These are phyloP conservation scores for Saccharomycopsis vini DNA, from an alignment of 805 yeast genomes.

Conservation along the genomic window DNA sequence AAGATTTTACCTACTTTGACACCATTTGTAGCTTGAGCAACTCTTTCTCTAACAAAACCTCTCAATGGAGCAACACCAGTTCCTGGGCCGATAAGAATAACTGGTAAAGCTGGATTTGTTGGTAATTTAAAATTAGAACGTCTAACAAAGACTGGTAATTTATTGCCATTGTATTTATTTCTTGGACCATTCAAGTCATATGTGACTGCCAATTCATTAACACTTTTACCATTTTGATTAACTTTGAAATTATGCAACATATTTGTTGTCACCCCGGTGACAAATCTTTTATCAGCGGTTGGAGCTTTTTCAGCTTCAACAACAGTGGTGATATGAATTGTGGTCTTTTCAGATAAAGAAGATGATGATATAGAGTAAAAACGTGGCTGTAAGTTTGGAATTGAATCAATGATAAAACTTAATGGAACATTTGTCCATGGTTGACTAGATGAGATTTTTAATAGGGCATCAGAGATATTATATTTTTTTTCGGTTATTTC, in stretches of 20 bases:
- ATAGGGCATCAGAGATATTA: conserved; percentile 71
- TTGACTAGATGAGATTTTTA: conserved; percentile 47
- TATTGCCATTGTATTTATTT: conserved; percentile 33
- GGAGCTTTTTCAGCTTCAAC: conserved; percentile 55
- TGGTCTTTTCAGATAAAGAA: conserved; percentile 62
- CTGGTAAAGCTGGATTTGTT: conserved; percentile 69
- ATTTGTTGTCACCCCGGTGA: conserved; percentile 82
- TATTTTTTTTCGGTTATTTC: conserved; percentile 52
- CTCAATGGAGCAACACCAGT: conserved; percentile 99
- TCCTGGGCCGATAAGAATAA: conserved; percentile 94
- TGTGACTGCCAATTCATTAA: conserved; percentile 27
- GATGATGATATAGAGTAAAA: conserved; percentile 95
- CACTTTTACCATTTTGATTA: conserved; percentile 41
- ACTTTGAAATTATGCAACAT: conserved; percentile 65
- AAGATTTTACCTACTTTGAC: conserved; percentile 59
- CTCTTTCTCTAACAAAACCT: conserved; percentile 87
- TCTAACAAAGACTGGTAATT: conserved; percentile 86
- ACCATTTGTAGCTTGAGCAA: conserved; percentile 40
- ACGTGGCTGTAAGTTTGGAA: conserved; percentile 83
- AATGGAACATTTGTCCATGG: conserved; percentile 79
- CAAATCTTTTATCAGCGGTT: conserved; percentile 22
- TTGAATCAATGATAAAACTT: conserved; percentile 70
- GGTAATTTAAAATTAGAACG: conserved; percentile 94
- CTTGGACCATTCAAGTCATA: conserved; percentile 87
- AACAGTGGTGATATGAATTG: conserved; percentile 81